phyloP scores from a whole-genome alignment of 2,329 filamentous ascomycete genomes.

The Celoporthe dispersa region DNA sequence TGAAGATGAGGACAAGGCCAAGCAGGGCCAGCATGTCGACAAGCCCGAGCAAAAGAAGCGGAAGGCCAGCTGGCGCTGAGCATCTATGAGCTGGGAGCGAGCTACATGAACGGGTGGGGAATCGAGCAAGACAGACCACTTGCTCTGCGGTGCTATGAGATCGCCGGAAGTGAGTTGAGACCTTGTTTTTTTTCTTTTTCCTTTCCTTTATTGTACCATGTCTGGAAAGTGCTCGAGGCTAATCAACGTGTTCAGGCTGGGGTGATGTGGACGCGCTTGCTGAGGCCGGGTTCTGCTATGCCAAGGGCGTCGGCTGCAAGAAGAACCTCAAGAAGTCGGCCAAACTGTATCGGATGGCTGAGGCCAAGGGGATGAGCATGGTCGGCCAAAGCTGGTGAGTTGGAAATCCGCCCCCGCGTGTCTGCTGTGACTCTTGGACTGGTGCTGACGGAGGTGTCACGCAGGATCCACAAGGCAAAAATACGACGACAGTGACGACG shows the following conservation, averaged over 20 bases:
- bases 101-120: constrained; percentile 98
- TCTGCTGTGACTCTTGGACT: constrained; percentile 24
- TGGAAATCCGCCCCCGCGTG: not conserved
- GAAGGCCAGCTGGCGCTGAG: constrained; percentile 94
- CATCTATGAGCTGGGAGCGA: constrained; percentile 95
- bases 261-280: constrained; percentile 92
- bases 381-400: constrained; percentile 96
- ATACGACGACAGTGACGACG: constrained; percentile 70
- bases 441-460: constrained; percentile 9
- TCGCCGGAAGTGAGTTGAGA: constrained; percentile 73
- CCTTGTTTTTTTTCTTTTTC: not conserved
- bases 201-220: not conserved
- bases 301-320: constrained; percentile 89
- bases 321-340: constrained; percentile 96
- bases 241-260: constrained; percentile 64
- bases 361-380: constrained; percentile 95
- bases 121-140: constrained; percentile 89
- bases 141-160: constrained; percentile 92
- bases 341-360: constrained; percentile 86
- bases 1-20: constrained; percentile 72
- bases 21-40: constrained; percentile 68
- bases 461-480: constrained; percentile 97
- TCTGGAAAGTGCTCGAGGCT: constrained; percentile 34
- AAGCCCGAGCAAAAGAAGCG: constrained; percentile 76
- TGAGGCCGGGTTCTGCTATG: constrained; percentile 95